A percentile compares a stretch with the other conserved stretches of the same genome.
These are phyloP conservation scores for Pseudogymnoascus sp. DNA, from an alignment of 2,329 filamentous ascomycete genomes.

Conservation along the genomic window DNA sequence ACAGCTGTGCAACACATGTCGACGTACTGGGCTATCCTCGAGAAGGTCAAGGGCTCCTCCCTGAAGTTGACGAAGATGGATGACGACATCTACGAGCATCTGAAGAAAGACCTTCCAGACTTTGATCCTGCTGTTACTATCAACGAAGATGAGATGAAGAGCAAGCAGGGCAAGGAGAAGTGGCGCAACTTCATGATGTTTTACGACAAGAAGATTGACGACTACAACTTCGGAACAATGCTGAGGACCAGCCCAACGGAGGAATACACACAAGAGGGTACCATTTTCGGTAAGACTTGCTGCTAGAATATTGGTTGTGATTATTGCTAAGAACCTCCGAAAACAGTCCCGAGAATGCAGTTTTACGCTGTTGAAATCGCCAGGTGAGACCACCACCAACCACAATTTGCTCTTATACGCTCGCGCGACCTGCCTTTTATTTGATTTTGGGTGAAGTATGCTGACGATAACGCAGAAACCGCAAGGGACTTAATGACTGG, in stretches of 20 bases:
- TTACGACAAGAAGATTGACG: constrained; percentile 91
- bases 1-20: constrained; percentile 85
- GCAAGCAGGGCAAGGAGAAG: constrained; percentile 83
- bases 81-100: constrained; percentile 87
- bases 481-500: constrained; percentile 89
- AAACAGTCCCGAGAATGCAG: constrained; percentile 57
- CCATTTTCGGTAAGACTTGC: constrained; percentile 73
- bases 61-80: constrained; percentile 89
- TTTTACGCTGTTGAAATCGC: constrained; percentile 74
- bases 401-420: background rate
- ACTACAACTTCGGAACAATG: constrained; percentile 98
- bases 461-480: constrained; percentile 50
- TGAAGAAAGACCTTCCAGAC: constrained; percentile 82
- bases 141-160: constrained; percentile 95
- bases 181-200: constrained; percentile 92
- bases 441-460: background rate
- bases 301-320: background rate
- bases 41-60: constrained; percentile 80
- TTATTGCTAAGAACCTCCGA: constrained; percentile 12
- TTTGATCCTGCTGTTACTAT: constrained; percentile 77
- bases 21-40: constrained; percentile 94
- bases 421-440: background rate
- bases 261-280: constrained; percentile 82
- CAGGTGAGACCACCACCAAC: constrained; percentile 40
- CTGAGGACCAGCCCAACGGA: constrained; percentile 66